A percentile compares a stretch with the other conserved stretches of the same genome.
phyloP scores from a whole-genome alignment of 305 asterid species.

The Rubia balearica region DNA sequence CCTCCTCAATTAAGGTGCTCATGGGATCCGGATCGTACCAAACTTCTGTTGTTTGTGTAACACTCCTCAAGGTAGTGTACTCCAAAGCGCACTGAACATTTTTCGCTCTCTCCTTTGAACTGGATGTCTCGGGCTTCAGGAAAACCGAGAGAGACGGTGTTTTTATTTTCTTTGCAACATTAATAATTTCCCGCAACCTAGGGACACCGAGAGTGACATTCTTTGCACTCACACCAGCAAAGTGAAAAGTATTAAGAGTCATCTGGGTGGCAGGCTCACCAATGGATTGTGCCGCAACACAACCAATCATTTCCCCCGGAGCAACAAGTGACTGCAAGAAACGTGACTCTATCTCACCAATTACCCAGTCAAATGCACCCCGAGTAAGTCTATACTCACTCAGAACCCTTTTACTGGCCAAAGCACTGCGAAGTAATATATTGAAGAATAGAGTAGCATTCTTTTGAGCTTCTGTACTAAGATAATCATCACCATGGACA shows the following conservation, averaged over 20 bases:
- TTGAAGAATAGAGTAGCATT: conserved; percentile 96
- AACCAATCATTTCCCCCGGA: conserved; percentile 97
- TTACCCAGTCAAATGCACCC: conserved; percentile 97
- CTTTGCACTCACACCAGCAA: conserved; percentile 99
- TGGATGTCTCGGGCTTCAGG: conserved; percentile 68
- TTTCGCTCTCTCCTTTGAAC: conserved; percentile 87
- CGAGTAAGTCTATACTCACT: conserved; percentile 88
- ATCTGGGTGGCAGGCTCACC: conserved; percentile 99
- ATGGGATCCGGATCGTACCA: conserved; percentile 98
- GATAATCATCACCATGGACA: conserved; percentile 95
- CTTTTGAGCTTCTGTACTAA: conserved; percentile 97
- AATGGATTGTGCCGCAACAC: conserved; percentile 97
- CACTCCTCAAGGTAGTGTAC: conserved; percentile 90
- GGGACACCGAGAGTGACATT: conserved; percentile 99
- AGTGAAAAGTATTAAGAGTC: conserved; percentile 96
- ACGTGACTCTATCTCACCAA: conserved; percentile 97
- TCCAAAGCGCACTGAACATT: conserved; percentile 96
- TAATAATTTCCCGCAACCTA: conserved; percentile 95
- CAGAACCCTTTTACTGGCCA: conserved; percentile 94
- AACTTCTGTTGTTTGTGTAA: conserved; percentile 94
- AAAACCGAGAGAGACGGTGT: conserved; percentile 95
- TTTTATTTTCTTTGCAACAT: conserved; percentile 94
- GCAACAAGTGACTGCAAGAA: conserved; percentile 96
- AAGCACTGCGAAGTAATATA: conserved; percentile 90
- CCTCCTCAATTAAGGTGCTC: conserved; percentile 88